Conservation (phyloP, 2,329 filamentous ascomycete species). For the Ustulina deusta region DNA sequence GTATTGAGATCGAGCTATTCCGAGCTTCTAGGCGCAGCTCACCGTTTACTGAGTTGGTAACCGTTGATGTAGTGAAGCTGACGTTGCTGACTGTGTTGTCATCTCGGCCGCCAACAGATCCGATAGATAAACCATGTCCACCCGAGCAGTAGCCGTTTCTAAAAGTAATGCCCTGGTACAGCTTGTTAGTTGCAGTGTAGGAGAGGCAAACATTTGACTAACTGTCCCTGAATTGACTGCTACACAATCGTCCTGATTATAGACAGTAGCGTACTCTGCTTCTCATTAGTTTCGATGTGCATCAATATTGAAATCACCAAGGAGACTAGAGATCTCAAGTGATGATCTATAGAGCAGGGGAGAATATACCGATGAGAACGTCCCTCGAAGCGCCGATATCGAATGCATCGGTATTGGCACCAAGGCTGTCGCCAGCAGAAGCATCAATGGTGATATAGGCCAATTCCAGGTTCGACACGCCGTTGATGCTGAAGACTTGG, state of each 20-base stretch:
- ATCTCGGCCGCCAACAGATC: constrained; percentile 7
- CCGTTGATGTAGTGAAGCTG: constrained; percentile 8
- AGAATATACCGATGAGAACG: constrained; percentile 2
- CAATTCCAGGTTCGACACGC: constrained; percentile 5
- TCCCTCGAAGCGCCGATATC: constrained; percentile 9
- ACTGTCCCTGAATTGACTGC: constrained; percentile 11
- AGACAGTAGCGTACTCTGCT: constrained; percentile 6
- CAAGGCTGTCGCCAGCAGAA: constrained; percentile 12
- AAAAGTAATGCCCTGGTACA: constrained; percentile 6
- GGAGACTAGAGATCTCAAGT: not conserved
- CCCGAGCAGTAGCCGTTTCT: constrained; percentile 8
- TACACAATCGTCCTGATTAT: constrained; percentile 21
- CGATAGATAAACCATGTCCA: constrained; percentile 10
- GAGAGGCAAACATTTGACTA: not conserved
- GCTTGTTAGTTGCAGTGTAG: not conserved
- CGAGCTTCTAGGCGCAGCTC: not conserved
- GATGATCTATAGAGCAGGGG: not conserved
- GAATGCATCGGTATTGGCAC: constrained; percentile 10
- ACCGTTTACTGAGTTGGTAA: constrained; percentile 16
- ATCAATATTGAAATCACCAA: not conserved
- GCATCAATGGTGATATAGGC: constrained; percentile 13
- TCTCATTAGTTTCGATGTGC: not conserved
- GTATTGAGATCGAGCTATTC: not conserved
- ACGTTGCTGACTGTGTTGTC: constrained; percentile 15
- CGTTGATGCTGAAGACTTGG: constrained; percentile 14